A percentile compares a stretch with the other conserved stretches of the same genome.
These are phyloP conservation scores for Penicillium cinerascens DNA, from an alignment of 495 filamentous ascomycete species.

Conservation along the genomic window DNA sequence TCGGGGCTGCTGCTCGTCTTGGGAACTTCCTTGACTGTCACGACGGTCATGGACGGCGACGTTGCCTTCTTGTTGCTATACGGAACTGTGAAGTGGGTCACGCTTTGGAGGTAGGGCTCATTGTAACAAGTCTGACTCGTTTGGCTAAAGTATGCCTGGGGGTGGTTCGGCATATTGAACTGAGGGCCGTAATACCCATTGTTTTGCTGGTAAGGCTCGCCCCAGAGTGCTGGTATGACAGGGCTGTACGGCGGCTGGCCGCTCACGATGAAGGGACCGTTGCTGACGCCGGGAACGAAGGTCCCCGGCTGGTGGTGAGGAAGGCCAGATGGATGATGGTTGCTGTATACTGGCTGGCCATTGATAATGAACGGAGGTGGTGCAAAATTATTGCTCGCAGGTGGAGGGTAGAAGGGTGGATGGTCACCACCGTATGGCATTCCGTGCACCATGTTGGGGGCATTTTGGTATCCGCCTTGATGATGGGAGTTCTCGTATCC, in stretches of 20 bases:
- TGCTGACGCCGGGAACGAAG: not conserved
- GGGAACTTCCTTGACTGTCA: not conserved
- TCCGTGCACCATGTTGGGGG: not conserved
- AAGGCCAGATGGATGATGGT: not conserved
- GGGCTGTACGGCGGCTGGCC: not conserved
- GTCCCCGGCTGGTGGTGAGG: not conserved
- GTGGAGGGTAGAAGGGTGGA: not conserved
- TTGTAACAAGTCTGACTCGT: not conserved
- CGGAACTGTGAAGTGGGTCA: not conserved
- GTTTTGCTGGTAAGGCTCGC: not conserved
- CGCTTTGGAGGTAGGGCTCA: not conserved
- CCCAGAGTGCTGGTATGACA: not conserved
- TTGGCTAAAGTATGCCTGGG: not conserved
- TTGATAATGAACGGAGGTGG: slow-evolving; percentile 2
- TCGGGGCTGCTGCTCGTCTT: not conserved
- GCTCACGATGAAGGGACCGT: not conserved
- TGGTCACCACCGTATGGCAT: slow-evolving; percentile 1
- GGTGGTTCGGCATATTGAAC: not conserved
- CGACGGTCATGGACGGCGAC: not conserved
- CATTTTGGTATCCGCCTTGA: not conserved
- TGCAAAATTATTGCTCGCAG: not conserved
- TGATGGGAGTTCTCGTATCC: not conserved
- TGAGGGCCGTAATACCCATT: slow-evolving; percentile 1
- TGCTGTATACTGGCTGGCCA: not conserved
- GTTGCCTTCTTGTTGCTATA: not conserved